Evolutionary conservation across 1,284 basidiomycete genomes (phyloP), one percentile per base, ranked within the genome.

Genomic region (Erythrobasidium hasegawianum): DNA sequence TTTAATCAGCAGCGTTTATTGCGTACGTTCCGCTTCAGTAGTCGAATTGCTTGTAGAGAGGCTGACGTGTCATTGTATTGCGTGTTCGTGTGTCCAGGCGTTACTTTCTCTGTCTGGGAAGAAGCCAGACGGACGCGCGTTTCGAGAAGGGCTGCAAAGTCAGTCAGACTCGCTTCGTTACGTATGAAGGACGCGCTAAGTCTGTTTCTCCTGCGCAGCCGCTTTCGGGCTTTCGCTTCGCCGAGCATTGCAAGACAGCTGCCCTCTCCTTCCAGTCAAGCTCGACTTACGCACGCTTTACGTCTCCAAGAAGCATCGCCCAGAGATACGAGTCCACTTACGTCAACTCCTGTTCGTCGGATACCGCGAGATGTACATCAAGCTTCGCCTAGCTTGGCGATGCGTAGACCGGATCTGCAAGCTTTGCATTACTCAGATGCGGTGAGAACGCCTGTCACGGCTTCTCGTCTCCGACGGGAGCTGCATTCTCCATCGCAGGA

Each of bases 101-200:
- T 27, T 10, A 60, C 67, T 18, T 50, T 68, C 22, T 26, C 18
- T 9, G 41, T 57, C 18, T 68, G 67, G 67, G 29, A 57, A 43
- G 53, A 57, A 18, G 54, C 52, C 7, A 10, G 24, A 8, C 24
- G 50, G 39, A 56, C 60, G 1, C n/a, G 55, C 18, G 29, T 27
- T 38, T 43, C 59, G 16, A 22, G 67, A 18, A 47, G 67, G 38
- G 67, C 60, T 27, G 60, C 67, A 16, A 60, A 68, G 59, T 62
- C 20, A 62, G 59, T 52, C 5, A 29, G 10, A 10, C 14, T 39
- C 57, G 13, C 39, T 5, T 9, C 11, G 40, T 11, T 41, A 10
- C 40, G 10, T n/a, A 41, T 38, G 24, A 11, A 16, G 8, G 11
- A 5, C 13, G 38, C 29, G 9, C 56, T 24, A 39, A n/a, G n/a